A percentile compares a stretch with the other conserved stretches of the same genome.
phyloP scores from a whole-genome alignment of 2,329 filamentous ascomycete genomes.

The Podosphaera fusca region DNA sequence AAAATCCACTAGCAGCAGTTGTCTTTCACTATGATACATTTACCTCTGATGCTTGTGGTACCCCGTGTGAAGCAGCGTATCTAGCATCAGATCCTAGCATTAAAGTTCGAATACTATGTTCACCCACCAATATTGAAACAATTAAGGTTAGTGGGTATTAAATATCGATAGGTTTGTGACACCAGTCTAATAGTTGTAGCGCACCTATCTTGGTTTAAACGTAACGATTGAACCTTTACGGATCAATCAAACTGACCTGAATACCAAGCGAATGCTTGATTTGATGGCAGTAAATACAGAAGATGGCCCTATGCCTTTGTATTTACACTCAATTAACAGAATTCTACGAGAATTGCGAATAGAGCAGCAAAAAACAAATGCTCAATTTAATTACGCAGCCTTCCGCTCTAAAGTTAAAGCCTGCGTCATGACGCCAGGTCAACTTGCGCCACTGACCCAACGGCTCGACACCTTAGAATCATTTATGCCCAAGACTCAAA shows the following conservation, averaged over 20 bases:
- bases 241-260: conserved; percentile 5
- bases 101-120: conserved; percentile 5
- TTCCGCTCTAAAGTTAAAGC: conserved; percentile 20
- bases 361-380: conserved; percentile 3
- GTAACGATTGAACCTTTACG: conserved; percentile 5
- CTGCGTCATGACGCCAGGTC: conserved; percentile 19
- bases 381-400: conserved; percentile 20
- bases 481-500: conserved; percentile 2
- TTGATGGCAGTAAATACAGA: conserved; percentile 6
- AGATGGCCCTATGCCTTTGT: conserved; percentile 5
- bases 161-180: too few species aligned
- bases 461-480: conserved; percentile 35
- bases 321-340: conserved; percentile 5
- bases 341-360: conserved; percentile 6
- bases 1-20: conserved; percentile 25
- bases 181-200: neutral
- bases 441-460: conserved; percentile 33
- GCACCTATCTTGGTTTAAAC: neutral
- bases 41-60: conserved; percentile 14
- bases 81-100: conserved; percentile 18
- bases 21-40: conserved; percentile 32
- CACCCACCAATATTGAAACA: conserved; percentile 5
- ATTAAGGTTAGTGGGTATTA: neutral
- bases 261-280: conserved; percentile 6
- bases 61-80: conserved; percentile 30